Conservation (phyloP, 164 flowering plant species). For the Umbellularia californica region DNA sequence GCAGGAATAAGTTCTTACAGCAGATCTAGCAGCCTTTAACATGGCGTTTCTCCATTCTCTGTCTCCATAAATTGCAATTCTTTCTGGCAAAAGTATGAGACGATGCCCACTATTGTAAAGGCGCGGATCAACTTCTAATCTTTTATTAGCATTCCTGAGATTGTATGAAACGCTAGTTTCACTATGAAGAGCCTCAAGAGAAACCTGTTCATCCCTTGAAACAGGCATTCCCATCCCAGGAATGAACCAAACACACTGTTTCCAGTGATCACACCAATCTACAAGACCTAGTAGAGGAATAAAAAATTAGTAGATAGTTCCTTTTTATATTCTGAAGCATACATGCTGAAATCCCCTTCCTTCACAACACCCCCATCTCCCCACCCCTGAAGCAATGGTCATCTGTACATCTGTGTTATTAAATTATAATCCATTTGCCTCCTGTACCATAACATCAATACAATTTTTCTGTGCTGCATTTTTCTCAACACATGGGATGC, state of each 20-base stretch:
- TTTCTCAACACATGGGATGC: background rate
- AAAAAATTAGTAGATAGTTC: no score
- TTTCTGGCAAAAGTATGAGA: conserved; percentile 67
- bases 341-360: background rate
- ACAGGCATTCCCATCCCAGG: conserved; percentile 54
- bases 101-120: conserved; percentile 18
- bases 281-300: conserved; percentile 32
- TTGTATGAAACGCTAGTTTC: conserved; percentile 63
- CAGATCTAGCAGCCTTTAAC: conserved; percentile 45
- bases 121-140: conserved; percentile 17
- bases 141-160: conserved; percentile 24
- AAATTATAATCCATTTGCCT: no score
- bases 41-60: conserved; percentile 62
- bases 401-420: no score
- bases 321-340: background rate
- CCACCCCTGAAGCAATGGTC: no score
- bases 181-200: conserved; percentile 56
- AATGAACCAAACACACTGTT: conserved; percentile 88
- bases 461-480: background rate
- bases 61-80: conserved; percentile 82
- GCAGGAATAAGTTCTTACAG: conserved; percentile 42
- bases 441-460: no score
- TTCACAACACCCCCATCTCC: background rate
- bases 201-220: conserved; percentile 49
- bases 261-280: conserved; percentile 98